Evolutionary conservation across 176 grass and related monocot species (phyloP).

Genomic region (Oropetium thomaeum): DNA sequence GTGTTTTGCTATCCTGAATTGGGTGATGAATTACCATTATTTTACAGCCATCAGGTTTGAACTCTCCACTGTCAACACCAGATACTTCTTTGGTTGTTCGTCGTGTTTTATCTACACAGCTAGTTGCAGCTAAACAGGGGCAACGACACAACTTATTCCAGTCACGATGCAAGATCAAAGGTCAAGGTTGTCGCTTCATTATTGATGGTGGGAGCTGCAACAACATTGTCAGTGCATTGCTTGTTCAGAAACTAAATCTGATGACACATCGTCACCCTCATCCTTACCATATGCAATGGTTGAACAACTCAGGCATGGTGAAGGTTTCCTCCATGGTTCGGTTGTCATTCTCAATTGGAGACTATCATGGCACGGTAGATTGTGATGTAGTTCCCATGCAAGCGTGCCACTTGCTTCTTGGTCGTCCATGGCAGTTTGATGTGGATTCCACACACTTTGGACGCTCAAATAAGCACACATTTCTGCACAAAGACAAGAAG

Average conservation of each 20-base stretch:
- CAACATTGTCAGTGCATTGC: too few species aligned
- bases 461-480: not conserved
- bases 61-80: too few species aligned
- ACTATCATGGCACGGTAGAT: not conserved
- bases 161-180: too few species aligned
- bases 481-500: not conserved
- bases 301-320: not conserved
- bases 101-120: not conserved
- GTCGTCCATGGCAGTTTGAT: not conserved
- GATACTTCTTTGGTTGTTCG: too few species aligned
- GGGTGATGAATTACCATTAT: not conserved
- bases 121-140: not conserved
- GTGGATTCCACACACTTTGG: not conserved
- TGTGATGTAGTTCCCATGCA: not conserved
- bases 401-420: not conserved
- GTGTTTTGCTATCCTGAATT: not conserved
- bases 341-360: not conserved
- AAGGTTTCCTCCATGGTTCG: not conserved
- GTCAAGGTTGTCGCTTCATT: too few species aligned
- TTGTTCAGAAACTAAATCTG: not conserved
- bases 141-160: too few species aligned
- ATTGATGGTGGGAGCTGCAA: too few species aligned
- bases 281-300: slow-evolving; percentile 3
- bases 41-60: too few species aligned
- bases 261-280: not conserved